Base-by-base conservation (phyloP, 306 rosid genomes). In the Glycine latifolia region DNA sequence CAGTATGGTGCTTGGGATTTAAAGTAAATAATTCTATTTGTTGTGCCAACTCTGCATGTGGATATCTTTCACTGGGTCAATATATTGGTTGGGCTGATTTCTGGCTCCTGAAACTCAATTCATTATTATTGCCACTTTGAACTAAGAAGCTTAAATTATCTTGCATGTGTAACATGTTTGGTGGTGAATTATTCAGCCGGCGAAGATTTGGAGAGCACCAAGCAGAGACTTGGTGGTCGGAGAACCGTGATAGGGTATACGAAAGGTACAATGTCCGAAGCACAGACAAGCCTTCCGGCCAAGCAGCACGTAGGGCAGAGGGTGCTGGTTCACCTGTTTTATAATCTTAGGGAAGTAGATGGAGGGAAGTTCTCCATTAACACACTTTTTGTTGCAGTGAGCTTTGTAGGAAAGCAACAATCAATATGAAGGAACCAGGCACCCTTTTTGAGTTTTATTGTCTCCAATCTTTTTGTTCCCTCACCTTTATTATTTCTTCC, bases 171-270 rank as follows among this genome's bases (percentile, higher is more conserved):
- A 48, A 75, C 20, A 76, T 85, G 66, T 82, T 49, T 58, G 85
- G 10, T 52, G 52, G 43, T 41, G 72, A 81, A 77, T 80, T 35
- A 26, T 89, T 89, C 92, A 95, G 99, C 91, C 99, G 99, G 67
- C 89, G 98, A 87, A 89, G 93, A 89, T 95, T 95, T 71, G 99
- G 98, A 47, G 98, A 95, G 91, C 97, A 93, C 61, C 99, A 95
- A 91, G 99, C 99, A 6, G 98, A 95, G 89, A 89, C 92, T 49
- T 95, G 99, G 99, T 95, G 99, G 99, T 92, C 97, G 0, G 98
- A 91, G 89, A 95, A 95, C 67, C 98, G 97, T 0, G 98, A 93
- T 13, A 93, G 49, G 79, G 99, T 95, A 76, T 95, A 95, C 0
- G 93, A 95, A 77, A 90, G 63, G 87, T 95, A 93, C 87, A 92